Evolutionary conservation across 495 filamentous ascomycete species (phyloP), one percentile per base, ranked within the genome.

Genomic region (Letharia columbiana): DNA sequence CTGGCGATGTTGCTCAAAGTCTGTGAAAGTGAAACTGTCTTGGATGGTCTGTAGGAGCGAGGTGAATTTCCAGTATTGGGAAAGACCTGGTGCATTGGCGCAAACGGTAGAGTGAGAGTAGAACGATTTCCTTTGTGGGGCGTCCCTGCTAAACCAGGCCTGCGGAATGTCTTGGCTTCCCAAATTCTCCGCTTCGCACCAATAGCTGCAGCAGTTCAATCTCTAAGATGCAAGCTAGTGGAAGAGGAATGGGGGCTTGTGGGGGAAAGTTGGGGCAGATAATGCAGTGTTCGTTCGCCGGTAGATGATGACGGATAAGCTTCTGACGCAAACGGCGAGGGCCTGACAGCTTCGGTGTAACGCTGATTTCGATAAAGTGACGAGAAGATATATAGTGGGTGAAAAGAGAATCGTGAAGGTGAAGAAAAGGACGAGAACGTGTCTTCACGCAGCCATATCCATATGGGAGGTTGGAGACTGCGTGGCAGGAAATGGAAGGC

Each of bases 61-160:
- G 44, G 37, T 45, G 39, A 45, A 15, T 54, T 62, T 61, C 50
- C 59, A 33, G 58, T 56, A 45, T 33, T 61, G 39, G 58, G 56
- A 2, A 66, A 56, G 7, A 42, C 4, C 23, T 61, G 49, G 58
- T 40, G 40, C 64, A 66, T 62, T 65, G 42, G 45, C 18, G 42
- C 41, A 65, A 44, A 9, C 45, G 6, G 31, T 33, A 69, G 31
- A 60, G 64, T 12, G n/a, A 28, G 49, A 52, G n/a, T 56, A 17
- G 28, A 57, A 15, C 20, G 2, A 1, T 18, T 9, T 20, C 15
- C 31, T 37, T 37, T 37, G 31, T 37, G 5, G 31, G 52, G 31
- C 31, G 50, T 37, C 39, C 15, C 54, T 37, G 54, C 52, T 28
- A 56, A 4, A 9, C 18, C 33, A 37, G 15, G 33, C 54, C 5